Conservation (phyloP, 495 filamentous ascomycete species). For the Penicillium soppii region DNA sequence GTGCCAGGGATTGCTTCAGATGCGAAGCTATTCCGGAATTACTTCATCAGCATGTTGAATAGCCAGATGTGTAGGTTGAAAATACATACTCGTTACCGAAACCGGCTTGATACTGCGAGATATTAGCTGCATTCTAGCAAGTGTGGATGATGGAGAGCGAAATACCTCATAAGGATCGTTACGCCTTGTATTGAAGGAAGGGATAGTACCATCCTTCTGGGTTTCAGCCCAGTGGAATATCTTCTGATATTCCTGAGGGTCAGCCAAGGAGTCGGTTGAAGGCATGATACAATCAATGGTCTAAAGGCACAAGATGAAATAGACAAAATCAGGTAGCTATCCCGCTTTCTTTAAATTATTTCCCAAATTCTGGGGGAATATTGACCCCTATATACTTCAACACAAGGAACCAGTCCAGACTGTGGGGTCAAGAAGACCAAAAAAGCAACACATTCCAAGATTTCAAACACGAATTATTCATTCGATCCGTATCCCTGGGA, state of each 20-base stretch:
- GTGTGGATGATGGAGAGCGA: too few relatives aligned
- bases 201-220: slow-evolving; percentile 49
- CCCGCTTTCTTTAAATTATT: background rate
- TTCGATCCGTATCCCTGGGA: background rate
- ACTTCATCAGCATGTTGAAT: slow-evolving; percentile 29
- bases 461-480: background rate
- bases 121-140: too few relatives aligned
- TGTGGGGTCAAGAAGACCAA: slow-evolving; percentile 6
- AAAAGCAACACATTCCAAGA: background rate
- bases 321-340: background rate
- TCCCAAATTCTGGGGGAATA: background rate
- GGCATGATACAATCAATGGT: slow-evolving; percentile 21
- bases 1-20: slow-evolving; percentile 51
- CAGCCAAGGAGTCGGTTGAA: slow-evolving; percentile 24
- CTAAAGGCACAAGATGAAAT: background rate
- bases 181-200: slow-evolving; percentile 46
- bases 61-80: slow-evolving; percentile 11
- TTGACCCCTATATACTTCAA: slow-evolving; percentile 11
- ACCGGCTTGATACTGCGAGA: slow-evolving; percentile 50
- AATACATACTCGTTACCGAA: slow-evolving; percentile 51
- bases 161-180: slow-evolving; percentile 55
- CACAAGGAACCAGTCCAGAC: background rate
- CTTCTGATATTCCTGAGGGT: slow-evolving; percentile 51
- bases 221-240: slow-evolving; percentile 61
- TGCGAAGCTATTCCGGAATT: slow-evolving; percentile 26